phyloP scores from a whole-genome alignment of 2,329 filamentous ascomycete genomes.

The Phialemonium atrogriseum region DNA sequence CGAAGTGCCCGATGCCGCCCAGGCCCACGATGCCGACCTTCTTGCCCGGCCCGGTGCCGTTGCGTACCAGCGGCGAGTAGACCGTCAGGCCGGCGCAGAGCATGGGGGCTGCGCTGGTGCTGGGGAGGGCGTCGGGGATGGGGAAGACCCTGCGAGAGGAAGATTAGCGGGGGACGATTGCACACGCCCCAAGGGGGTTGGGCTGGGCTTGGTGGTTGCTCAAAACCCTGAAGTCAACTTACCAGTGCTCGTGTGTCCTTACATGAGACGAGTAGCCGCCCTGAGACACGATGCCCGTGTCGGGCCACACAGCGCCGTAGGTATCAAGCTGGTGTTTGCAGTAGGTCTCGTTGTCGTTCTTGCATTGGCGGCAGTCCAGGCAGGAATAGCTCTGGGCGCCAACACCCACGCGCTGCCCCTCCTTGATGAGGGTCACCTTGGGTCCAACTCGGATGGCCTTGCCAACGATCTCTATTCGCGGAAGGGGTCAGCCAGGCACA shows the following conservation, averaged over 20 bases:
- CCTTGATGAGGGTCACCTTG: slow-evolving; percentile 51
- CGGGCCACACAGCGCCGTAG: slow-evolving; percentile 45
- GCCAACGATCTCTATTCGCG: slow-evolving; percentile 54
- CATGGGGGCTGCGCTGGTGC: slow-evolving; percentile 64
- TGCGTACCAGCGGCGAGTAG: slow-evolving; percentile 68
- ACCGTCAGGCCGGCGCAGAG: slow-evolving; percentile 78
- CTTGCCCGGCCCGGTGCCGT: slow-evolving; percentile 69
- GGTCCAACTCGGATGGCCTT: slow-evolving; percentile 58
- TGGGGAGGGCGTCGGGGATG: slow-evolving; percentile 64
- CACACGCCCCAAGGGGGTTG: too few species aligned
- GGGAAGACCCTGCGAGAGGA: slow-evolving; percentile 45
- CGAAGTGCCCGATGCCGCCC: slow-evolving; percentile 66
- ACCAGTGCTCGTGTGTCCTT: slow-evolving; percentile 63
- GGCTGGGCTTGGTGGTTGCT: too few species aligned
- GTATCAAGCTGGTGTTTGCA: slow-evolving; percentile 53
- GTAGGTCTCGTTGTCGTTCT: slow-evolving; percentile 60
- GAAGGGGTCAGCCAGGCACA: neutral
- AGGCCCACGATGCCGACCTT: slow-evolving; percentile 70
- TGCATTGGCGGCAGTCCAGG: slow-evolving; percentile 56
- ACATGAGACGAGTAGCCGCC: slow-evolving; percentile 41
- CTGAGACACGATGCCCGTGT: slow-evolving; percentile 45
- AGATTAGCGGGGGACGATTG: neutral
- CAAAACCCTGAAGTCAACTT: slow-evolving; percentile 12
- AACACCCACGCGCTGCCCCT: slow-evolving; percentile 59
- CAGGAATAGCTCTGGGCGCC: slow-evolving; percentile 60